phyloP scores from a whole-genome alignment of 1,139 yeast genomes.

The Candida tetrigidarum region DNA sequence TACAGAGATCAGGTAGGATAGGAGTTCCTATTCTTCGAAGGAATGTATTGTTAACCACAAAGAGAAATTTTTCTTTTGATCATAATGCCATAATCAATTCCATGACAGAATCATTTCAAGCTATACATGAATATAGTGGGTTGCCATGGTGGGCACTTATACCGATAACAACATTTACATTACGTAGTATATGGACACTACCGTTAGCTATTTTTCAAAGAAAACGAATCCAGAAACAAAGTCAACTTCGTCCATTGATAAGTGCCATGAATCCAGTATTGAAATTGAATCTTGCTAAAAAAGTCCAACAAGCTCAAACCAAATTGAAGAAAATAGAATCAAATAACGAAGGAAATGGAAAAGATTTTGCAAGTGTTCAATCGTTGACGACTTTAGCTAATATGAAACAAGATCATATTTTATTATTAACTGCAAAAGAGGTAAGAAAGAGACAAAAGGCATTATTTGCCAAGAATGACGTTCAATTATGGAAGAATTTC shows the following conservation, averaged over 20 bases:
- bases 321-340: constrained; percentile 24
- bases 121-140: constrained; percentile 57
- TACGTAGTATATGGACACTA: constrained; percentile 69
- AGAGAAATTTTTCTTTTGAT: constrained; percentile 17
- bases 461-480: constrained; percentile 65
- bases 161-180: constrained; percentile 69
- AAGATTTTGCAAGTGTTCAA: constrained; percentile 17
- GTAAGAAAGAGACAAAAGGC: constrained; percentile 71
- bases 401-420: constrained; percentile 79
- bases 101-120: constrained; percentile 48
- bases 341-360: too few species aligned
- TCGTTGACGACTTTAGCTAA: constrained; percentile 35
- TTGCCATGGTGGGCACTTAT: constrained; percentile 86
- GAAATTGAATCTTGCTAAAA: constrained; percentile 69
- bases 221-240: constrained; percentile 69
- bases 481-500: constrained; percentile 82
- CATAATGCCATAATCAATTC: constrained; percentile 27
- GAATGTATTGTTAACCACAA: neutral
- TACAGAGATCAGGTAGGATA: constrained; percentile 1
- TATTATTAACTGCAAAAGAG: constrained; percentile 75
- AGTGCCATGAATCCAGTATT: constrained; percentile 78
- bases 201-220: constrained; percentile 82
- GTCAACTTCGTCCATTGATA: constrained; percentile 66
- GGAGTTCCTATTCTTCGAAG: neutral
- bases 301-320: constrained; percentile 43